Evolutionary conservation across 331 rosid genomes (phyloP), one percentile per base, ranked within the genome.

Genomic region (Quercus lobata): DNA sequence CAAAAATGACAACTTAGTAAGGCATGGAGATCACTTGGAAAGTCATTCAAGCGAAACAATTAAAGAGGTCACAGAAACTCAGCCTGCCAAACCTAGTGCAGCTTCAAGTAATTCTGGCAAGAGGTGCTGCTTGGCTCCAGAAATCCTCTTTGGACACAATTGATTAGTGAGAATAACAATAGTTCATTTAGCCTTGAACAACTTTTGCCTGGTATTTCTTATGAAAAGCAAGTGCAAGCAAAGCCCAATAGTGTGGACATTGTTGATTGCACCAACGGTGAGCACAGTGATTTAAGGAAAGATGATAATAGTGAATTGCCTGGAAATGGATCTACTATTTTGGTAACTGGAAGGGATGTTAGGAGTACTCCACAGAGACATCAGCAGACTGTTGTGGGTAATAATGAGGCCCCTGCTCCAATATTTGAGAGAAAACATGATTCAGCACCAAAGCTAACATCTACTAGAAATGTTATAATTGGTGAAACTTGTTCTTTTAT

Each of bases 131-230:
- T 7, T 93, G 99, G 99, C 73, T 78, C 83, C 90, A 78, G 76
- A 90, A 88, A 72, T 81, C 84, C 53, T 92, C 98, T 10, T 10
- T 95, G 98, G 98, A 95, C 92, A 32, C 92, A 92, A 81, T 81
- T 95, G 86, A 85, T 90, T 54, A 21, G 75, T 30, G 83, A 82
- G 73, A 71, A 69, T 75, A 74, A 46, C 44, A 84, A 21, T 57
- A 74, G 65, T 46, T 81, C 93, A 25, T 94, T 94, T 82, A 91
- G 95, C 88, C 87, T 94, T 72, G 79, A 87, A 19, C 91, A 89
- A 57, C 49, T 89, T 82, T 53, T 92, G 57, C 89, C 91, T 1
- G 88, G 66, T 80, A 66, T 73, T 71, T 68, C 90, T 76, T 81
- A 72, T 55, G 84, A 80, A 37, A 83, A 88, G 53, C 86, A 83